Evolutionary conservation across 345 rosid genomes (phyloP).

Genomic region (Nasturtium officinale): DNA sequence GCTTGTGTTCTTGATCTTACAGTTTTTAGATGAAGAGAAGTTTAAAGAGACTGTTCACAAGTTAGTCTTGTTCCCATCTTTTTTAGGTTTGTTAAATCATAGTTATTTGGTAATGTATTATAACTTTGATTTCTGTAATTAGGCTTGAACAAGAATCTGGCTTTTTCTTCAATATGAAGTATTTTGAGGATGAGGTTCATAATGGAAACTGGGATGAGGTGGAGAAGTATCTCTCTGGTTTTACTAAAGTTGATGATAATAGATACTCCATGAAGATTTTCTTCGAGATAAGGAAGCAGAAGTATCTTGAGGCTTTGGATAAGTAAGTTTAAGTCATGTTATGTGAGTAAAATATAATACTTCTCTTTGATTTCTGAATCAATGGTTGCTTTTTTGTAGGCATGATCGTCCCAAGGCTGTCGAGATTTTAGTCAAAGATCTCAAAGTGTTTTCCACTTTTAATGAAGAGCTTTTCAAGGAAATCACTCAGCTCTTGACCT

Average conservation of each 20-base stretch:
- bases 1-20: constrained; percentile 97
- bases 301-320: constrained; percentile 98
- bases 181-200: constrained; percentile 98
- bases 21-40: constrained; percentile 99
- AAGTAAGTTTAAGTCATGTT: constrained; percentile 46
- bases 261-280: constrained; percentile 98
- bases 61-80: constrained; percentile 48
- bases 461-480: constrained; percentile 97
- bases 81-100: background rate
- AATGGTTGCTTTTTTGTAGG: constrained; percentile 46
- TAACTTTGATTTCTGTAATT: constrained; percentile 17
- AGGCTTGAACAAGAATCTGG: constrained; percentile 99
- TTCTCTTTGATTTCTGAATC: constrained; percentile 5
- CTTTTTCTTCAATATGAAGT: constrained; percentile 96
- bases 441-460: constrained; percentile 95
- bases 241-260: constrained; percentile 95
- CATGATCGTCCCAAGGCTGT: constrained; percentile 95
- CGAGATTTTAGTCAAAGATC: constrained; percentile 87
- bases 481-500: constrained; percentile 87
- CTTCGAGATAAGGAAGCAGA: constrained; percentile 99
- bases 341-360: background rate
- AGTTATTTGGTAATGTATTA: background rate
- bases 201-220: constrained; percentile 99
- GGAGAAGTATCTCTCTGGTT: constrained; percentile 96
- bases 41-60: constrained; percentile 98